These are phyloP conservation scores for Annona cherimola DNA, from an alignment of 164 flowering plant species.

Conservation along the genomic window DNA sequence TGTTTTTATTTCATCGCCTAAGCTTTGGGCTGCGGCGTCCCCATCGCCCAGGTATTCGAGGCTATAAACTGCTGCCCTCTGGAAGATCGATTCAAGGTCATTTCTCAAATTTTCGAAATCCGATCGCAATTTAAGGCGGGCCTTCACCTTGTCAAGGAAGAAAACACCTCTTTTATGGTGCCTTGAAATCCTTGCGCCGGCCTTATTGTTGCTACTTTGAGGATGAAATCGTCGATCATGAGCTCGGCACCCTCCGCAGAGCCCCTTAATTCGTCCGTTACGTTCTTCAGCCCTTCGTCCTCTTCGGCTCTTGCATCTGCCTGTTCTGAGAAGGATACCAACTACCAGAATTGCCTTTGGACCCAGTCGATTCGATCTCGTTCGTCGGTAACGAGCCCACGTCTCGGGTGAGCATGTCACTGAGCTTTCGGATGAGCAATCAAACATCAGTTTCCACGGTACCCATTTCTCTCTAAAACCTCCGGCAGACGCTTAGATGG, in stretches of 20 bases:
- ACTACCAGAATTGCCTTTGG: conserved; percentile 14
- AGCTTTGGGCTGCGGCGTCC: no score
- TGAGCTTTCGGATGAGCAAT: conserved; percentile 9
- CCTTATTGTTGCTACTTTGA: neutral
- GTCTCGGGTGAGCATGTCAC: conserved; percentile 15
- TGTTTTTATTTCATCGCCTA: neutral
- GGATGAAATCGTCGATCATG: conserved; percentile 10
- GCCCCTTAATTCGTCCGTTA: conserved; percentile 16
- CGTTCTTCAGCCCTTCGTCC: conserved; percentile 8
- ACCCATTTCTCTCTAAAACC: no score
- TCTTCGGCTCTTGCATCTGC: conserved; percentile 12
- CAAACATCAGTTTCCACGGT: conserved; percentile 10
- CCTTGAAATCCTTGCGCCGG: neutral
- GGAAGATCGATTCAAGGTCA: neutral
- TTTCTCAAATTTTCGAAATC: neutral
- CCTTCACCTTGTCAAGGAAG: neutral
- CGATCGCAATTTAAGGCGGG: neutral
- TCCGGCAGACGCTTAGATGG: no score
- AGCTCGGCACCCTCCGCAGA: conserved; percentile 18
- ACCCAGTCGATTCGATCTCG: conserved; percentile 12
- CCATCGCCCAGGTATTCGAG: neutral
- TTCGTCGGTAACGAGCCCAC: conserved; percentile 14
- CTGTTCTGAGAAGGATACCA: conserved; percentile 26
- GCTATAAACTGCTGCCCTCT: conserved; percentile 3
- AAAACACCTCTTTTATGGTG: neutral